Evolutionary conservation across 345 rosid species (phyloP), one percentile per base, ranked within the genome.

Genomic region (Melastoma malabathricum): DNA sequence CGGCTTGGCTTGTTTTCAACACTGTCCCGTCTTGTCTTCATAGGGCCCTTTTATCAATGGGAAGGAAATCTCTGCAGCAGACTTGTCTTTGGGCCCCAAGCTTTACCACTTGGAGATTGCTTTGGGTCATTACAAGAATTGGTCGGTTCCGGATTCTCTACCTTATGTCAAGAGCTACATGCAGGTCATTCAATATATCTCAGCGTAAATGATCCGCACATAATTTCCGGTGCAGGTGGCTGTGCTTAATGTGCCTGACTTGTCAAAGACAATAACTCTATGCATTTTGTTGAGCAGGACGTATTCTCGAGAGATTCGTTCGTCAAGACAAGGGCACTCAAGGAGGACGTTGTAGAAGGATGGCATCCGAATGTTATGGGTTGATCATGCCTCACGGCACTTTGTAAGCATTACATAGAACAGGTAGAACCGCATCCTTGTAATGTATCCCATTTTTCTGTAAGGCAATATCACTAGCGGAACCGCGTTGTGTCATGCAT

Each of bases 41-140:
- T 43, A 90, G 96, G 96, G 98, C 13, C 92, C 94, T 68, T 84
- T 74, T 61, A 84, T 82, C 70, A 84, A 82, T 41, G 92, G 94
- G 64, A 82, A 72, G 67, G 86, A 68, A 63, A 69, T 90, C 10
- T 90, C 94, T 68, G 83, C 92, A 3, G 87, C 87, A 6, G 98
- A 86, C 75, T 73, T 84, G 66, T 74, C 98, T 15, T 72, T 90
- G 7, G 84, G 67, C 59, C 96, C 96, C 10, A 84, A 86, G 70
- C 51, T 84, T 50, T 68, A 80, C 65, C 95, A 90, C 76, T 57
- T 90, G 46, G 87, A 84, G 75, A 84, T 86, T 62, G 93, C 89
- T 63, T 55, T 90, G 52, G 86, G 87, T 46, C 87, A 90, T 67
- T 90, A 68, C 67, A 86, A 90, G 76, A 77, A 70, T 41, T 86